Conservation (phyloP, 345 rosid genomes). For the Eucalyptus guilfoylei region DNA sequence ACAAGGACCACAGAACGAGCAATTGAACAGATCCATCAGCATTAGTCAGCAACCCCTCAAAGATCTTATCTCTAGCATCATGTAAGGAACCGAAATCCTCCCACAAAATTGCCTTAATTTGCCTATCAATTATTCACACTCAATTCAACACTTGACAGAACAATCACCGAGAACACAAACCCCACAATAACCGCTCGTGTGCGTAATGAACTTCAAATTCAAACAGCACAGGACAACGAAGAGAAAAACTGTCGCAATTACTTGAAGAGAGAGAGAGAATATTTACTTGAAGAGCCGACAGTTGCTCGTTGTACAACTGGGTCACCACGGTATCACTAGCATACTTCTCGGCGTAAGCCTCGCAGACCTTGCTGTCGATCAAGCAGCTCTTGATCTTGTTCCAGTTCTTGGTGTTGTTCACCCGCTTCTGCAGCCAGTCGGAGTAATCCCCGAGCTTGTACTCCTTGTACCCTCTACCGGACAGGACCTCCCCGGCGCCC, state of each 20-base stretch:
- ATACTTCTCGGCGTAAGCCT: background rate
- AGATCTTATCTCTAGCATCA: background rate
- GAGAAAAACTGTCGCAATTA: background rate
- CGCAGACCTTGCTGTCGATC: slow-evolving; percentile 6
- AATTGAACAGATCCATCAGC: background rate
- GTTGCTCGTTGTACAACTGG: background rate
- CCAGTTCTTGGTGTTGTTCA: slow-evolving; percentile 5
- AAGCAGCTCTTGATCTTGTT: slow-evolving; percentile 11
- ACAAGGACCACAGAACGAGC: background rate
- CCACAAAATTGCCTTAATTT: background rate
- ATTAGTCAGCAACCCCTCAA: background rate
- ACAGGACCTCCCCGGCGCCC: slow-evolving; percentile 4
- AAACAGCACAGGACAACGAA: background rate
- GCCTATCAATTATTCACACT: background rate
- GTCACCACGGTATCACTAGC: background rate
- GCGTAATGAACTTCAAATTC: background rate
- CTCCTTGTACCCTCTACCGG: slow-evolving; percentile 1
- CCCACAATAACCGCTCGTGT: background rate
- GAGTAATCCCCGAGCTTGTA: slow-evolving; percentile 6
- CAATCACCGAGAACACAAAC: background rate
- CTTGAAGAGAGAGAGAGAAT: background rate
- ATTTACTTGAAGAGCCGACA: slow-evolving; percentile 9
- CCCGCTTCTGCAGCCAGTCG: slow-evolving; percentile 11
- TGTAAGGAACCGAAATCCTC: background rate
- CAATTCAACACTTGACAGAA: background rate